Evolutionary conservation across 306 rosid genomes (phyloP), one percentile per base, ranked within the genome.

Genomic region (Casuarina equisetifolia): DNA sequence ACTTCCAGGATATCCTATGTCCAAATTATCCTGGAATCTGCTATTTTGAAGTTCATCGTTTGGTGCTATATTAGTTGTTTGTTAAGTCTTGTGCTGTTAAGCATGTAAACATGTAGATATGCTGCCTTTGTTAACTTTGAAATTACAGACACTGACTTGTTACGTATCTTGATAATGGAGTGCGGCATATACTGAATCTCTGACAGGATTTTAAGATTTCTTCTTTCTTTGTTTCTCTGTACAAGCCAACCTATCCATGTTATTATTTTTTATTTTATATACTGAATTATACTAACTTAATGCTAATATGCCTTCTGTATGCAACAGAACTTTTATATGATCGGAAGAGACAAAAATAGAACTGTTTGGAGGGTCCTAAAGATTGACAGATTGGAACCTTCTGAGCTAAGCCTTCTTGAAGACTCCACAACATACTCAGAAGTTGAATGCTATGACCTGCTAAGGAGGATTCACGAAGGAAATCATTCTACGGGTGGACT

Each of bases 401-500:
- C 88, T 12, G 99, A 91, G 81, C 85, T 96, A 39, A 85, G 52
- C 75, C 84, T 96, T 82, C 52, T 77, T 19, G 98, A 92, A 86
- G 99, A 96, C 84, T 72, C 88, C 38, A 71, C 92, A 19, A 25
- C 80, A 5, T 96, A 88, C 88, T 78, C 98, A 19, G 98, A 96
- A 77, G 76, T 61, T 55, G 99, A 96, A 84, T 92, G 97, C 79
- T 84, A 71, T 62, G 99, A 96, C 84, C 90, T 96, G 82, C 85
- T 96, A 54, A 84, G 84, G 76, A 88, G 99, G 80, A 82, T 96
- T 76, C 88, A 96, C 39, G 98, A 93, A 74, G 99, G 99, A 85
- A 92, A 96, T 86, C 85, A 87, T 88, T 67, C 92, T 44, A 86
- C 92, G 12, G 99, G 97, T n/a, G 99, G 99, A 73, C 97, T 96